Base-by-base conservation (phyloP, 2,329 filamentous ascomycete genomes). In the Venturia asperata region DNA sequence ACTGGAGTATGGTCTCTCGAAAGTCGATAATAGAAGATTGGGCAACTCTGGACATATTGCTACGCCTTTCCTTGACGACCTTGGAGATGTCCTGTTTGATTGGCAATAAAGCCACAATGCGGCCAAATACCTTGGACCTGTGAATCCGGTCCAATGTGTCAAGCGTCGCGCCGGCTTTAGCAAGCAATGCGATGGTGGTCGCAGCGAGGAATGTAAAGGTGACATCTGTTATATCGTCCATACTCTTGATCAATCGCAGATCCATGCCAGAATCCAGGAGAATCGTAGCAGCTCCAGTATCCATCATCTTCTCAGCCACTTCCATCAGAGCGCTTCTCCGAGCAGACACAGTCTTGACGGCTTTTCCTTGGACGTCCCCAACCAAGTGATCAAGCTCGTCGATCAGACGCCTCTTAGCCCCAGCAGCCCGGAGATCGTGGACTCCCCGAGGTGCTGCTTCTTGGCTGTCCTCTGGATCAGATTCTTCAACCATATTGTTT, bases 241-340 rank as follows among this genome's bases (percentile, higher is more conserved):
- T 79, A 52, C 84, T 82, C 56, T 83, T 80, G 63, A 91, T 83
- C 19, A 97, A 79, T 39, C 83, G 83, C 64, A 86, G 82, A 67
- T 91, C 89, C 65, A 89, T 85, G 7, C 86, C 85, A 69, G 91
- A 87, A 67, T 92, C 87, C 24, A 89, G 82, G 70, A 96, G 92
- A 67, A 89, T 87, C 21, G 81, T 80, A 37, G 85, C 78, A 70
- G 90, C 92, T 0, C 79, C 79, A 70, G 86, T 86, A 62, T 87
- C 80, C 3, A 76, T 69, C 65, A 86, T 74, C 68, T 83, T 85
- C 34, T 73, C 74, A 63, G 80, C 80, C n/a, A 87, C 73, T 64
- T 86, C 83, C 47, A 84, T 73, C 67, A 86, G 76, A 2, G 81
- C 81, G 70, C 77, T 83, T 55, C 83, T 79, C 66, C 80, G 77